phyloP scores from a whole-genome alignment of 1,284 basidiomycete genomes.

The Agaricales sp. region DNA sequence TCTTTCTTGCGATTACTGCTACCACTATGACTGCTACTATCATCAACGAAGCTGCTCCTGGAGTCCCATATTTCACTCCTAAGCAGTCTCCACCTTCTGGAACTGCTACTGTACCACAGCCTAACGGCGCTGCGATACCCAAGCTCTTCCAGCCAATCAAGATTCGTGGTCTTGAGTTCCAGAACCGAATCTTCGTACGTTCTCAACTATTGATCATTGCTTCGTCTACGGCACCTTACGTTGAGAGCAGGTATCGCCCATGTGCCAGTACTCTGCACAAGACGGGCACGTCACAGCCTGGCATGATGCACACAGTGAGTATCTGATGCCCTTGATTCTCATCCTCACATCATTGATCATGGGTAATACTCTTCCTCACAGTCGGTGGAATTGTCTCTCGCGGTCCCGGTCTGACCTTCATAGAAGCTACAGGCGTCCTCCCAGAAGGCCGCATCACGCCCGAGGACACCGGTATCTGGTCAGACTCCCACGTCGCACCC shows the following conservation, averaged over 20 bases:
- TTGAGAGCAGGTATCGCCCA: slow-evolving; percentile 30
- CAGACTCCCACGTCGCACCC: slow-evolving; percentile 60
- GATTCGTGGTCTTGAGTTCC: slow-evolving; percentile 56
- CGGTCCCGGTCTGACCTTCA: slow-evolving; percentile 40
- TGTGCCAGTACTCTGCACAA: slow-evolving; percentile 58
- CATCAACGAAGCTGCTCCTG: slow-evolving; percentile 24
- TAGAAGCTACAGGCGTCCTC: slow-evolving; percentile 53
- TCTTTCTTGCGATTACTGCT: too few species aligned
- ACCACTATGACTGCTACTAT: too few species aligned
- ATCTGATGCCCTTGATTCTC: neutral
- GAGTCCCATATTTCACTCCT: slow-evolving; percentile 43
- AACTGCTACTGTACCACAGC: slow-evolving; percentile 31
- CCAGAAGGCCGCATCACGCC: slow-evolving; percentile 48
- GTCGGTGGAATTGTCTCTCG: slow-evolving; percentile 38
- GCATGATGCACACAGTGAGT: slow-evolving; percentile 41
- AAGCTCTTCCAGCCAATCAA: slow-evolving; percentile 54
- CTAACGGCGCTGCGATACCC: slow-evolving; percentile 34
- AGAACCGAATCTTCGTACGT: slow-evolving; percentile 59
- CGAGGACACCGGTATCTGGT: slow-evolving; percentile 60
- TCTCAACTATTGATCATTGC: neutral
- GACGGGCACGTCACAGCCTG: slow-evolving; percentile 41
- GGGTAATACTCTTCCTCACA: slow-evolving; percentile 10
- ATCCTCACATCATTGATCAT: slow-evolving; percentile 4
- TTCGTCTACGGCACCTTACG: slow-evolving; percentile 1
- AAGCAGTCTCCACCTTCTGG: slow-evolving; percentile 40